Conservation (phyloP, 1,284 basidiomycete genomes). For the Taiwanofungus camphoratus region DNA sequence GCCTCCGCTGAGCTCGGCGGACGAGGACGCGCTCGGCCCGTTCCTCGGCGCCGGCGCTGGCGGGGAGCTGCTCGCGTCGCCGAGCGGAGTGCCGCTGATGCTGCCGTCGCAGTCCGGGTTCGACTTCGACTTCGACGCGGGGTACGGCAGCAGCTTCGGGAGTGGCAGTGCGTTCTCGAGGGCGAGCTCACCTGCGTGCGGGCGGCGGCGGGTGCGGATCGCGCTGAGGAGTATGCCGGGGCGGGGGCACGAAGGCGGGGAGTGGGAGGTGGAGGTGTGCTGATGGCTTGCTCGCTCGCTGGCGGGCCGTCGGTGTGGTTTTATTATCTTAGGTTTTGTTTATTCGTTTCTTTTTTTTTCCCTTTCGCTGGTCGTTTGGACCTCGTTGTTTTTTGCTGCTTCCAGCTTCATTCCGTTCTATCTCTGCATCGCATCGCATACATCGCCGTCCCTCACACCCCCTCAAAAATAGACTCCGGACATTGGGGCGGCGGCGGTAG, state of each 20-base stretch:
- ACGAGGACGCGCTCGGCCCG: conserved; percentile 36
- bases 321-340: conserved; percentile 1
- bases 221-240: conserved; percentile 58
- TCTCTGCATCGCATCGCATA: not conserved
- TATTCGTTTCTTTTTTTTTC: conserved; percentile 5
- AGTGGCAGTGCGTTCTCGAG: conserved; percentile 20
- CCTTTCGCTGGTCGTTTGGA: not conserved
- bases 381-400: not conserved
- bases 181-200: conserved; percentile 17
- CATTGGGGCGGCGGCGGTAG: conserved; percentile 1
- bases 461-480: too few relatives aligned
- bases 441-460: too few relatives aligned
- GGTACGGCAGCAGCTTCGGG: conserved; percentile 20
- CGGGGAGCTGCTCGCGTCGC: conserved; percentile 31
- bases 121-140: conserved; percentile 23
- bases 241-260: conserved; percentile 56
- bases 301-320: not conserved
- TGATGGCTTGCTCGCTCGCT: conserved; percentile 19
- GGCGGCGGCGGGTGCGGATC: conserved; percentile 48
- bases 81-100: conserved; percentile 17
- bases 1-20: conserved; percentile 2
- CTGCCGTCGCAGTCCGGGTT: conserved; percentile 20
- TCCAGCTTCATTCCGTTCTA: not conserved
- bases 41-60: conserved; percentile 47
- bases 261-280: conserved; percentile 69